Percentiles rank a stretch among this genome's conserved stretches.
Evolutionary conservation across 2,329 filamentous ascomycete genomes (phyloP).

Genomic region (Exophiala mesophila): DNA sequence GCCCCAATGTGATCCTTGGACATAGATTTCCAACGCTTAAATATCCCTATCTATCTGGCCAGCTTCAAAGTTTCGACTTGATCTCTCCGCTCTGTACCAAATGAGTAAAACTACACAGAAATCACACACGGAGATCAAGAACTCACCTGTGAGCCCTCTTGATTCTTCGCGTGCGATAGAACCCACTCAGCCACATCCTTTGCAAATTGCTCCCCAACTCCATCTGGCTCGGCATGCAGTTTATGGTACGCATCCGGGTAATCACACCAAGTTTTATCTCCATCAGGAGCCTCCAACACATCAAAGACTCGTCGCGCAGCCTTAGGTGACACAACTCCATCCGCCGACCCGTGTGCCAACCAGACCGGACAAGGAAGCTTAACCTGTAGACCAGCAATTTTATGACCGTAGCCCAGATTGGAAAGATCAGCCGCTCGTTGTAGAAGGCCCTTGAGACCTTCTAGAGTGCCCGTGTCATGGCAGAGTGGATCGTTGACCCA

Average conservation of each 20-base stretch:
- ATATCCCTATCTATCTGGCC: too few relatives aligned
- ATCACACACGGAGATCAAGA: background rate
- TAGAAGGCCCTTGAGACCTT: constrained; percentile 70
- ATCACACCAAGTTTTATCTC: constrained; percentile 57
- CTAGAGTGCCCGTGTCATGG: constrained; percentile 81
- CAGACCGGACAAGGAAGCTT: constrained; percentile 57
- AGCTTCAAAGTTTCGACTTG: background rate
- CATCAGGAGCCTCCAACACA: constrained; percentile 40
- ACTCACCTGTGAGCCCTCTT: constrained; percentile 1
- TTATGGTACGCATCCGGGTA: constrained; percentile 80
- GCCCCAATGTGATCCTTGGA: too few relatives aligned
- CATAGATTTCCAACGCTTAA: too few relatives aligned
- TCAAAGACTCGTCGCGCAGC: constrained; percentile 63
- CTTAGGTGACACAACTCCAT: constrained; percentile 63
- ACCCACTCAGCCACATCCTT: constrained; percentile 65
- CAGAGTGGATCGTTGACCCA: constrained; percentile 64
- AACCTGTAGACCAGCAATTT: constrained; percentile 13
- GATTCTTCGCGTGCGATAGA: constrained; percentile 31
- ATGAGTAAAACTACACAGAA: too few relatives aligned
- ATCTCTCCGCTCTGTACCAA: too few relatives aligned
- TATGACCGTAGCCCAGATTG: constrained; percentile 40
- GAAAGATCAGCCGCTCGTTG: constrained; percentile 64
- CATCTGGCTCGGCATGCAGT: constrained; percentile 33
- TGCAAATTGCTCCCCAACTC: constrained; percentile 35
- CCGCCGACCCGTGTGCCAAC: constrained; percentile 70